phyloP scores from a whole-genome alignment of 495 filamentous ascomycete genomes.

The Evansstolkia leycettana region DNA sequence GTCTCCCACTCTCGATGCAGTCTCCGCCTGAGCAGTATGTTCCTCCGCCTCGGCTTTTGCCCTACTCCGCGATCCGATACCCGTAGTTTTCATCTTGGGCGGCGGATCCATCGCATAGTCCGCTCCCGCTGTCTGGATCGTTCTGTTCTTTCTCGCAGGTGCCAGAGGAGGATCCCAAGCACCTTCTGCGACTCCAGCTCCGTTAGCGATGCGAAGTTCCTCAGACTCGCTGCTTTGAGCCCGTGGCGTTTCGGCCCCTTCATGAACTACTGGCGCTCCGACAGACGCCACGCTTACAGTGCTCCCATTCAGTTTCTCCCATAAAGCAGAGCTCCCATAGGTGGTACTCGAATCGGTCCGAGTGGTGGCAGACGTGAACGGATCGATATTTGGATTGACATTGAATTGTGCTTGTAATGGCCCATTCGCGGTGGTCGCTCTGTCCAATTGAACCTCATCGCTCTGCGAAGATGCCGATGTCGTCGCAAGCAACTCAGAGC shows the following conservation, averaged over 20 bases:
- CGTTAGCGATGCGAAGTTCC: slow-evolving; percentile 28
- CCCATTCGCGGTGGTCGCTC: slow-evolving; percentile 20
- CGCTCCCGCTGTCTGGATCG: slow-evolving; percentile 40
- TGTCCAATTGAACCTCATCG: slow-evolving; percentile 26
- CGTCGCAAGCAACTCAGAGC: slow-evolving; percentile 46
- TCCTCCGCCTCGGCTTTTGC: slow-evolving; percentile 39
- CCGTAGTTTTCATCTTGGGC: slow-evolving; percentile 48
- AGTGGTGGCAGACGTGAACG: slow-evolving; percentile 30
- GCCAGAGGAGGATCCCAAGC: slow-evolving; percentile 55
- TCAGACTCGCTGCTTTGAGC: slow-evolving; percentile 32
- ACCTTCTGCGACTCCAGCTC: slow-evolving; percentile 14
- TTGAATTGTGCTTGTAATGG: slow-evolving; percentile 32
- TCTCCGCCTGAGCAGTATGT: slow-evolving; percentile 23
- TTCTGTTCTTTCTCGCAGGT: slow-evolving; percentile 48
- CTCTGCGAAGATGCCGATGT: slow-evolving; percentile 28
- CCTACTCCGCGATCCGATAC: slow-evolving; percentile 37
- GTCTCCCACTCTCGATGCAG: slow-evolving; percentile 30
- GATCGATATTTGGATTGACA: slow-evolving; percentile 27
- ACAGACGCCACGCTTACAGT: slow-evolving; percentile 23
- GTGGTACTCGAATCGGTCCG: slow-evolving; percentile 27
- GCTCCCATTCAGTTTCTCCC: slow-evolving; percentile 45
- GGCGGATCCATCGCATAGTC: slow-evolving; percentile 44
- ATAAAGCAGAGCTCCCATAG: slow-evolving; percentile 40
- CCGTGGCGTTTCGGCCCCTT: slow-evolving; percentile 30
- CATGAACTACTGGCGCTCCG: slow-evolving; percentile 18